Evolutionary conservation across 1,139 yeast species (phyloP).

Genomic region (Pichia sp.): DNA sequence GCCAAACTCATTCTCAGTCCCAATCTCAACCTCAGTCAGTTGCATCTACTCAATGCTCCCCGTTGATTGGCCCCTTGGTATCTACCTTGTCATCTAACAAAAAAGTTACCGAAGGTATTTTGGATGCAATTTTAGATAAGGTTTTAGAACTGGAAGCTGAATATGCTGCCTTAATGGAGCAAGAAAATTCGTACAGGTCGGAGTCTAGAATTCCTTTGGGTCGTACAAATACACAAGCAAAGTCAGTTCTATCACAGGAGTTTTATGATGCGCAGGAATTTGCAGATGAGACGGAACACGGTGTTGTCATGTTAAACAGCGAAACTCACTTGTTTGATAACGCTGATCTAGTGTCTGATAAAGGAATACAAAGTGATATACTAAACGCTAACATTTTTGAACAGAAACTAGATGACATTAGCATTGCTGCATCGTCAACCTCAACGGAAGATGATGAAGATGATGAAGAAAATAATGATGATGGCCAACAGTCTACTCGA

Average conservation of each 20-base stretch:
- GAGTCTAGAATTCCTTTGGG: slow-evolving; percentile 24
- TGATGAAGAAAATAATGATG: slow-evolving; percentile 2
- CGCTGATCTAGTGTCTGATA: neutral
- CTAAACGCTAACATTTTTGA: slow-evolving; percentile 1
- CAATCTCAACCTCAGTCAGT: neutral
- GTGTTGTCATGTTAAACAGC: slow-evolving; percentile 32
- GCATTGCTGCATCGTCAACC: slow-evolving; percentile 3
- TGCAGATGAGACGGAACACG: slow-evolving; percentile 37
- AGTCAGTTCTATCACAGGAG: slow-evolving; percentile 43
- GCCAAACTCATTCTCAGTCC: neutral
- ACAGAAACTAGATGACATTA: slow-evolving; percentile 1
- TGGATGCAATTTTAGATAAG: slow-evolving; percentile 9
- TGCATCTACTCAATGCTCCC: neutral
- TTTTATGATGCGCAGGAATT: slow-evolving; percentile 68
- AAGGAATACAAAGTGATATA: slow-evolving; percentile 1
- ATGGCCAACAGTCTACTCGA: neutral
- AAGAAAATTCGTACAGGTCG: slow-evolving; percentile 7
- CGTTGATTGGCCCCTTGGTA: neutral
- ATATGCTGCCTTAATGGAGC: slow-evolving; percentile 4
- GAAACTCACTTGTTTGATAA: slow-evolving; percentile 6
- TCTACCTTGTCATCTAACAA: neutral
- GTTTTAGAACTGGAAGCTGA: slow-evolving; percentile 9
- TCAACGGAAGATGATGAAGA: slow-evolving; percentile 17
- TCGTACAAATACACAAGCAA: slow-evolving; percentile 20
- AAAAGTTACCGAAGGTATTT: neutral